Evolutionary conservation across 2,329 filamentous ascomycete genomes (phyloP).

Genomic region (Sporothrix euskadiensis): DNA sequence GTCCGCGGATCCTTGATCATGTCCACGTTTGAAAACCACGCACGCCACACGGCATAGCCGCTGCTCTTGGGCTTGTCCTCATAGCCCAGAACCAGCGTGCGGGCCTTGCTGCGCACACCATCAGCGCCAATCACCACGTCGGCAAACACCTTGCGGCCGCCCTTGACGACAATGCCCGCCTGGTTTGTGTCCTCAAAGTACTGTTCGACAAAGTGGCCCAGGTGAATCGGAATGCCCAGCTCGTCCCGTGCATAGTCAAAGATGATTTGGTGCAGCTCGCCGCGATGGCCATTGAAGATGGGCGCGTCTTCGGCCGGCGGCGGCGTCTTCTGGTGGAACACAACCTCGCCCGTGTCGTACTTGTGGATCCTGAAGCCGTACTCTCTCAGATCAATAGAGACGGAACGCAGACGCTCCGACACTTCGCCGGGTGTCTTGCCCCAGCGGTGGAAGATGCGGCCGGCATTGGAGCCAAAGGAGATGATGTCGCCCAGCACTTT

Average conservation of each 20-base stretch:
- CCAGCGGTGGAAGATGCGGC: constrained; percentile 63
- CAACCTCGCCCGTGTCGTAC: constrained; percentile 59
- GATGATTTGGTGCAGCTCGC: constrained; percentile 60
- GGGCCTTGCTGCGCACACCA: constrained; percentile 55
- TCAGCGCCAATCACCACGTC: constrained; percentile 58
- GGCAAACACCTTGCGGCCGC: constrained; percentile 36
- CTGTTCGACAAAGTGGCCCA: constrained; percentile 52
- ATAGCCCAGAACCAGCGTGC: constrained; percentile 53
- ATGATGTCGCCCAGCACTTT: constrained; percentile 64
- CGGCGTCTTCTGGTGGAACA: constrained; percentile 56
- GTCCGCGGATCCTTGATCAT: constrained; percentile 55
- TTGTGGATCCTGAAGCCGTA: constrained; percentile 65
- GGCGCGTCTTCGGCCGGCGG: constrained; percentile 49
- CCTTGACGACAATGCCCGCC: constrained; percentile 48
- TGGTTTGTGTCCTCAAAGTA: constrained; percentile 56
- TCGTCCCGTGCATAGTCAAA: constrained; percentile 59
- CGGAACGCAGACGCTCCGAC: constrained; percentile 47
- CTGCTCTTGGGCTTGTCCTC: constrained; percentile 54
- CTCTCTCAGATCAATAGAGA: constrained; percentile 53
- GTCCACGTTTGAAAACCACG: constrained; percentile 55
- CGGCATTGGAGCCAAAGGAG: constrained; percentile 61
- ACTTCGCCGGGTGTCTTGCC: constrained; percentile 47
- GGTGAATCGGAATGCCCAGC: constrained; percentile 56
- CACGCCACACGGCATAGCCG: constrained; percentile 55
- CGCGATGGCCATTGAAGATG: constrained; percentile 61